phyloP scores from a whole-genome alignment of 306 rosid species.

The Cicer judaicum region DNA sequence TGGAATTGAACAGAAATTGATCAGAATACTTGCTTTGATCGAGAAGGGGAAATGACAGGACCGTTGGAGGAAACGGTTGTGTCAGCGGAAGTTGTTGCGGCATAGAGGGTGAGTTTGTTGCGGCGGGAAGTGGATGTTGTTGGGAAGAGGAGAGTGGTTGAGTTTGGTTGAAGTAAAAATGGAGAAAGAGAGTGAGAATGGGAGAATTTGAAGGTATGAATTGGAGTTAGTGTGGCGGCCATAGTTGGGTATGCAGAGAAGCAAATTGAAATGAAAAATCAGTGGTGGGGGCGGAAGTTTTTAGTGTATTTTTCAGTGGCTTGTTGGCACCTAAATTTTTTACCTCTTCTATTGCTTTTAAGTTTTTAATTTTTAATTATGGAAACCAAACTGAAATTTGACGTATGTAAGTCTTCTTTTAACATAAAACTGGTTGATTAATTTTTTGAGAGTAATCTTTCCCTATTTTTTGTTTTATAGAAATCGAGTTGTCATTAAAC shows the following conservation, averaged over 20 bases:
- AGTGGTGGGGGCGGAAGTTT: background rate
- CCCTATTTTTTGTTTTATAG: too few species aligned
- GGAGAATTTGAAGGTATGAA: slow-evolving; percentile 29
- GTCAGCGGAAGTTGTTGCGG: slow-evolving; percentile 39
- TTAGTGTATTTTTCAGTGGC: background rate
- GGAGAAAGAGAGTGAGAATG: slow-evolving; percentile 31
- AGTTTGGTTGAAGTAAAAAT: slow-evolving; percentile 2
- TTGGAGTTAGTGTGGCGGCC: slow-evolving; percentile 53
- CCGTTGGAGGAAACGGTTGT: slow-evolving; percentile 41
- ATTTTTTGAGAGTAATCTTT: too few species aligned
- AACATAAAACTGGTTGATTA: too few species aligned
- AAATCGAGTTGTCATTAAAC: too few species aligned
- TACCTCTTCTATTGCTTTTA: background rate
- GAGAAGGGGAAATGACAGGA: slow-evolving; percentile 46
- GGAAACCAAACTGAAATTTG: too few species aligned
- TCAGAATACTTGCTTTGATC: slow-evolving; percentile 50
- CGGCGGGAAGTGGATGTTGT: slow-evolving; percentile 18
- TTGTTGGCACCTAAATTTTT: background rate
- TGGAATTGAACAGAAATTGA: background rate
- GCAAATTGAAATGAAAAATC: background rate
- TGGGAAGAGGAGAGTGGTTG: slow-evolving; percentile 25
- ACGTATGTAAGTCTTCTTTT: too few species aligned
- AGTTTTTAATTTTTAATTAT: too few species aligned
- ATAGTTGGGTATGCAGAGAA: slow-evolving; percentile 29
- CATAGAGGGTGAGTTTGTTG: slow-evolving; percentile 52